Conservation (phyloP, 306 rosid species). For the Phaseolus lunatus region DNA sequence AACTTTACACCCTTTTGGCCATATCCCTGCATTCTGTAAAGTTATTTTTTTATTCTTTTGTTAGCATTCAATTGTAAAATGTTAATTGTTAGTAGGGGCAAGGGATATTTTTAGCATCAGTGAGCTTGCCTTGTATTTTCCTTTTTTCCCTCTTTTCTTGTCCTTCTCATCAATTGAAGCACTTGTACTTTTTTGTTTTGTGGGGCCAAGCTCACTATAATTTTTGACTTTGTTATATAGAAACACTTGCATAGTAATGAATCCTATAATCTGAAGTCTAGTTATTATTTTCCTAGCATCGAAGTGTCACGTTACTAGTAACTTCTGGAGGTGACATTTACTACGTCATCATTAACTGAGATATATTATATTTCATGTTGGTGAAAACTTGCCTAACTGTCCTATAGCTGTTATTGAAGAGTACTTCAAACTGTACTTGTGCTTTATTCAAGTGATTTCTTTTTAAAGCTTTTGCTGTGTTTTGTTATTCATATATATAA, state of each 20-base stretch:
- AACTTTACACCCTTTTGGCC: not conserved
- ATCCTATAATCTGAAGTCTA: constrained; percentile 7
- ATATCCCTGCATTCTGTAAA: constrained; percentile 45
- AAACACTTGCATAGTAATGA: constrained; percentile 27
- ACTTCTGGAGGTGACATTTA: not conserved
- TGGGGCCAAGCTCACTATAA: constrained; percentile 50
- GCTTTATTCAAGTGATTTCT: not conserved
- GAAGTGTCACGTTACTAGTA: not conserved
- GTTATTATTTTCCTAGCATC: not conserved
- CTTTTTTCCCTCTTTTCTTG: not conserved
- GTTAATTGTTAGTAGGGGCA: constrained; percentile 45
- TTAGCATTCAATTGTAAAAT: constrained; percentile 53
- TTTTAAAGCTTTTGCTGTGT: not conserved
- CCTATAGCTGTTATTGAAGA: not conserved
- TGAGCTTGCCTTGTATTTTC: constrained; percentile 36
- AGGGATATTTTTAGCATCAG: constrained; percentile 42
- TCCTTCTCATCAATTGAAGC: not conserved
- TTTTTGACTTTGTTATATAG: constrained; percentile 54
- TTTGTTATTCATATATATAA: not conserved
- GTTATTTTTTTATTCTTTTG: constrained; percentile 61
- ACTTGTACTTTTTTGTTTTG: constrained; percentile 24
- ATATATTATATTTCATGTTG: not conserved
- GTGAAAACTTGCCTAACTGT: not conserved
- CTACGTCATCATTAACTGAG: not conserved
- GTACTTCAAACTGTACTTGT: not conserved